These are phyloP conservation scores for Pythium brassicae DNA, from an alignment of 352 stramenopile genomes.

Conservation along the genomic window DNA sequence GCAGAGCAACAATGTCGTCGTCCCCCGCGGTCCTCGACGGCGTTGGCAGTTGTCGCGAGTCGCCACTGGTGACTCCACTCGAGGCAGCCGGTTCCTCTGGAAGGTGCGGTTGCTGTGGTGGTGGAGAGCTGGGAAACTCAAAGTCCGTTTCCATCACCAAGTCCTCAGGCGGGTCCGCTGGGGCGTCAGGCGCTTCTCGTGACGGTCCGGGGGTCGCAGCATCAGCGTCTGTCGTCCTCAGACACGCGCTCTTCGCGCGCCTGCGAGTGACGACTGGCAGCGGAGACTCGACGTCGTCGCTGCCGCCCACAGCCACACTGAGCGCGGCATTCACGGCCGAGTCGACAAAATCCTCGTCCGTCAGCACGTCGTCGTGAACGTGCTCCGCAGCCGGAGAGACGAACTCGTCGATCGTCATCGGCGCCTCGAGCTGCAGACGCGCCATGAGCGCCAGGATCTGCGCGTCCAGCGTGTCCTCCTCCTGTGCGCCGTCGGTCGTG, in stretches of 20 bases:
- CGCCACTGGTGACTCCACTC: neutral
- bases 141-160: too few species aligned
- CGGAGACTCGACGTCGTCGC: slow-evolving; percentile 18
- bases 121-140: too few species aligned
- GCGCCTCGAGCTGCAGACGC: slow-evolving; percentile 39
- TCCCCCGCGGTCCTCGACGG: slow-evolving; percentile 31
- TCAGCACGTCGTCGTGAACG: slow-evolving; percentile 52
- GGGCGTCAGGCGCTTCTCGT: too few species aligned
- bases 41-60: slow-evolving; percentile 13
- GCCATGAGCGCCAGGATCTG: slow-evolving; percentile 51
- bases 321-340: slow-evolving; percentile 43
- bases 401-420: slow-evolving; percentile 50
- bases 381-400: slow-evolving; percentile 36
- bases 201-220: too few species aligned
- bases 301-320: slow-evolving; percentile 29
- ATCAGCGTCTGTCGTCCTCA: too few species aligned
- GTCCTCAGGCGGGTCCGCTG: too few species aligned
- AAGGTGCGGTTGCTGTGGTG: too few species aligned
- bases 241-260: slow-evolving; percentile 18
- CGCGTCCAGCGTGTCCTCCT: slow-evolving; percentile 36
- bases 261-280: neutral
- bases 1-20: slow-evolving; percentile 46
- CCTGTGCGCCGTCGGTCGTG: neutral
- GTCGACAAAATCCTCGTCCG: slow-evolving; percentile 66
- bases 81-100: neutral